These are phyloP conservation scores for Ganoderma meredithae DNA, from an alignment of 1,284 basidiomycete species.

Conservation along the genomic window DNA sequence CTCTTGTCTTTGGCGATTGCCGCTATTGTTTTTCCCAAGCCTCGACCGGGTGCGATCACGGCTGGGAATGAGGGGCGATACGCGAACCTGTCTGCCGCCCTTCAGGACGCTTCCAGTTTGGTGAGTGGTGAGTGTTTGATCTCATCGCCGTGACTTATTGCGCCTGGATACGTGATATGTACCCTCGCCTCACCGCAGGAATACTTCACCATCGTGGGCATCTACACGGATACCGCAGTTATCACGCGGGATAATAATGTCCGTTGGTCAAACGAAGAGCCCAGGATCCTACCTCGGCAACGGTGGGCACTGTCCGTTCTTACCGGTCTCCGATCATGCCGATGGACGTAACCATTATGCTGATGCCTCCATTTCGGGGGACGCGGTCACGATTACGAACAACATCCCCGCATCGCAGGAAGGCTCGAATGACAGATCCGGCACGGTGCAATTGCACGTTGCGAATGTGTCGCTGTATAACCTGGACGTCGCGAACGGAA, in stretches of 20 bases:
- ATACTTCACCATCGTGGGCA: conserved; percentile 63
- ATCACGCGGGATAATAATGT: conserved; percentile 49
- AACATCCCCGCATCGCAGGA: conserved; percentile 49
- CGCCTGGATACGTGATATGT: conserved; percentile 1
- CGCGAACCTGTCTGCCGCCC: conserved; percentile 30
- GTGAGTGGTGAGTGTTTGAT: conserved; percentile 28
- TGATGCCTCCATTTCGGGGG: conserved; percentile 4
- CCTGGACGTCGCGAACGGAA: conserved; percentile 60
- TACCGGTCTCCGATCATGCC: conserved; percentile 20
- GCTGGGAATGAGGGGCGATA: conserved; percentile 34
- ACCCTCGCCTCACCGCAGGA: conserved; percentile 31
- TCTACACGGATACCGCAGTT: conserved; percentile 58
- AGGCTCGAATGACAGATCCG: conserved; percentile 60
- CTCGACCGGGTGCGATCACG: conserved; percentile 35
- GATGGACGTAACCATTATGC: conserved; percentile 14
- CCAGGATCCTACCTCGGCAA: conserved; percentile 31
- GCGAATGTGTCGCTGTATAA: conserved; percentile 62
- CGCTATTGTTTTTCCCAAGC: conserved; percentile 28
- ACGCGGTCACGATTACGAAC: conserved; percentile 50
- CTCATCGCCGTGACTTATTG: neutral
- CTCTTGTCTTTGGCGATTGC: conserved; percentile 16
- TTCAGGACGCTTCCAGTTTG: conserved; percentile 34
- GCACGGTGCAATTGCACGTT: conserved; percentile 60
- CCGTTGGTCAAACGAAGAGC: conserved; percentile 30
- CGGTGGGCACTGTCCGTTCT: conserved; percentile 24